Percentiles rank a stretch among this genome's conserved stretches.
phyloP scores from a whole-genome alignment of 495 filamentous ascomycete genomes.

The Talaromyces thailandensis region DNA sequence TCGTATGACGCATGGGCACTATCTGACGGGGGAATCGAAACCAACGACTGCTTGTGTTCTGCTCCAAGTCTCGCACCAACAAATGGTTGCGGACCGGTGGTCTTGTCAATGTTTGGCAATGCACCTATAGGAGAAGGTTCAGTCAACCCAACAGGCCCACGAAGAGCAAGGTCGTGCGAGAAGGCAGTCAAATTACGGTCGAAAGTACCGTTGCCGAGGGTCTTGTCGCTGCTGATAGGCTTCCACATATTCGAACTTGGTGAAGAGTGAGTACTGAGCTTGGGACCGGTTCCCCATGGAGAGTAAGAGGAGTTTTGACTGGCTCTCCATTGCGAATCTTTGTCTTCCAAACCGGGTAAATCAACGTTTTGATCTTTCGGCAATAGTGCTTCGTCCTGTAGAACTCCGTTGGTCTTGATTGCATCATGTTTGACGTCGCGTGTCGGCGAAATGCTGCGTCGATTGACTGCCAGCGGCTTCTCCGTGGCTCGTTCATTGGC shows the following conservation, averaged over 20 bases:
- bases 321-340: conserved; percentile 27
- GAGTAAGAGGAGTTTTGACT: conserved; percentile 29
- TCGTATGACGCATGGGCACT: conserved; percentile 26
- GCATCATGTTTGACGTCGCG: conserved; percentile 26
- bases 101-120: conserved; percentile 6
- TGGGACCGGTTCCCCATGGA: conserved; percentile 30
- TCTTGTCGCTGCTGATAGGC: conserved; percentile 58
- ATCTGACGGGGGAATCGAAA: conserved; percentile 28
- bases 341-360: conserved; percentile 23
- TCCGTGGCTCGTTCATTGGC: conserved; percentile 29
- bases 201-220: conserved; percentile 74
- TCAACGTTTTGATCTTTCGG: conserved; percentile 13
- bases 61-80: conserved; percentile 21
- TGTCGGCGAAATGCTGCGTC: conserved; percentile 24
- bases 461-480: conserved; percentile 20
- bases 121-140: conserved; percentile 26
- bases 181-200: conserved; percentile 49
- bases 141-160: conserved; percentile 24
- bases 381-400: conserved; percentile 10
- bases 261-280: conserved; percentile 24
- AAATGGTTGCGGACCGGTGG: conserved; percentile 21
- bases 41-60: conserved; percentile 20
- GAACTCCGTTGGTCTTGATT: conserved; percentile 19
- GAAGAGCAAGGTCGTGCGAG: conserved; percentile 28
- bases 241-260: conserved; percentile 63